Evolutionary conservation across 495 filamentous ascomycete species (phyloP).

Genomic region (Pseudotulostoma volvatum): DNA sequence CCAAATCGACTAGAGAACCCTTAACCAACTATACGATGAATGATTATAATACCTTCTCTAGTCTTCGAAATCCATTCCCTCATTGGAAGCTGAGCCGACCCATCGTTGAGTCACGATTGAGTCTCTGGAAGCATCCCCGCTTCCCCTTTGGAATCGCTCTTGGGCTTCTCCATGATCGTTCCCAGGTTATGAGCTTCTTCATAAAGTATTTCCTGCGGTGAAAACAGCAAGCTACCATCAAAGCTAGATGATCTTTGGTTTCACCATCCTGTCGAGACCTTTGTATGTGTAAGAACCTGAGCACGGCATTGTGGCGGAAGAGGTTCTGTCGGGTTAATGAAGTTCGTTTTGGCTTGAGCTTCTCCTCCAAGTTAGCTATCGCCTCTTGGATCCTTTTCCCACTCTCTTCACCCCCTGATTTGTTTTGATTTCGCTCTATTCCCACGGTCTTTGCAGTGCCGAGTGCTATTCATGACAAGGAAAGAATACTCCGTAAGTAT

Average conservation of each 20-base stretch:
- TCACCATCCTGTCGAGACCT: neutral
- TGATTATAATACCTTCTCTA: neutral
- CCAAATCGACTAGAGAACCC: neutral
- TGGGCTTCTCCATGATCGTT: neutral
- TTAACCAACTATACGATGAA: neutral
- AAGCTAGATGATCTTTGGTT: neutral
- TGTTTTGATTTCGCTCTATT: neutral
- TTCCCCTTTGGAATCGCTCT: neutral
- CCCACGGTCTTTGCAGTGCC: neutral
- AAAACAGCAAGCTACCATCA: neutral
- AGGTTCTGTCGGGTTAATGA: neutral
- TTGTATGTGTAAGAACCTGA: neutral
- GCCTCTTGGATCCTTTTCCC: neutral
- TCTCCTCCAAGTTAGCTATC: neutral
- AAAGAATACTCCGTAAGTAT: neutral
- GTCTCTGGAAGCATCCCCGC: neutral
- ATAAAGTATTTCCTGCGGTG: neutral
- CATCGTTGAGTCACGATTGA: neutral
- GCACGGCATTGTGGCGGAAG: neutral
- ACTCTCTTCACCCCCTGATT: neutral
- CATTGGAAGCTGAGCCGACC: neutral
- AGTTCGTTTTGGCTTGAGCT: neutral
- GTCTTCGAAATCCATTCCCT: neutral
- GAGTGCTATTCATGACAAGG: neutral
- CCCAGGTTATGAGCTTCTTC: neutral